phyloP scores from a whole-genome alignment of 177 flowering plant species.

The Vitis hybrid region DNA sequence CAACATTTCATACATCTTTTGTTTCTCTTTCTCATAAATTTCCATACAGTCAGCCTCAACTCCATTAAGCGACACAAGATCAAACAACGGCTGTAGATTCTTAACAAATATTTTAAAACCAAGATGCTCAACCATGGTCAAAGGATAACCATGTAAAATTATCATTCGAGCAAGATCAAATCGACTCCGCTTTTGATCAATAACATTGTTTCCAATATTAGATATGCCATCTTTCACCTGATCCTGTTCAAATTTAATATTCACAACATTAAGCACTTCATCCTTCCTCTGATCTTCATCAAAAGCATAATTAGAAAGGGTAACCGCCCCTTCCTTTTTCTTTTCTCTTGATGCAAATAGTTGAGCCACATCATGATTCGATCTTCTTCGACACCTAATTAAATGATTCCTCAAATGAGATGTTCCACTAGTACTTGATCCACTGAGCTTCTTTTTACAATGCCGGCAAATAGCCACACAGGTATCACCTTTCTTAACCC shows the following conservation, averaged over 20 bases:
- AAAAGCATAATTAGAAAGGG: conserved; percentile 23
- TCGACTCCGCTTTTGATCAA: conserved; percentile 49
- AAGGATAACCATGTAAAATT: conserved; percentile 54
- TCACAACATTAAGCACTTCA: conserved; percentile 34
- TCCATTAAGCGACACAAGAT: conserved; percentile 32
- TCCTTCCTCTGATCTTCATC: conserved; percentile 37
- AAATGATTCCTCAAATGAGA: conserved; percentile 68
- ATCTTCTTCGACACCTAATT: conserved; percentile 52
- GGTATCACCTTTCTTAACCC: conserved; percentile 52
- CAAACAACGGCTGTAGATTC: conserved; percentile 59
- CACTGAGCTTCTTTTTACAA: conserved; percentile 65
- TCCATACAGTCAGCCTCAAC: conserved; percentile 56
- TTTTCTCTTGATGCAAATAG: conserved; percentile 29
- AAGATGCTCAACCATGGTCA: conserved; percentile 55
- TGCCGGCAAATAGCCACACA: conserved; percentile 58
- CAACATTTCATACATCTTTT: conserved; percentile 44
- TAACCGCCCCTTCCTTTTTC: conserved; percentile 37
- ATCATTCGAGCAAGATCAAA: conserved; percentile 65
- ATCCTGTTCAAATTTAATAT: conserved; percentile 33
- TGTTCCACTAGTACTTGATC: conserved; percentile 72
- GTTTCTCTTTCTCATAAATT: conserved; percentile 50
- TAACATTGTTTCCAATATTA: conserved; percentile 16
- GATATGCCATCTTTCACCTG: conserved; percentile 25
- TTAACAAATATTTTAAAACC: conserved; percentile 53
- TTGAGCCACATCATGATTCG: conserved; percentile 37